Conservation (phyloP, 1,139 yeast species). For the Dujonia santamariae region DNA sequence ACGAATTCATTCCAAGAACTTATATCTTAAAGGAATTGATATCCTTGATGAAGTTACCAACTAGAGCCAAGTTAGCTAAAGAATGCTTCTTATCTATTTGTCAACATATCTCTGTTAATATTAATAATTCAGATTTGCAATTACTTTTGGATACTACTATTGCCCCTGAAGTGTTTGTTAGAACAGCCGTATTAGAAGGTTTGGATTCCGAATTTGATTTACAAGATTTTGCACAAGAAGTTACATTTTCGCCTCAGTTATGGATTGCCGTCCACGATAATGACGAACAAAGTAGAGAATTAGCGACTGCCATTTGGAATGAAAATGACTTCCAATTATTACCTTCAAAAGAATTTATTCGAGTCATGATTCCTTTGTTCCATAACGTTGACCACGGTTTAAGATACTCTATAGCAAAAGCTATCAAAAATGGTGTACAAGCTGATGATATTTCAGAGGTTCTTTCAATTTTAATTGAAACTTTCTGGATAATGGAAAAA, state of each 20-base stretch:
- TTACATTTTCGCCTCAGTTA: slow-evolving; percentile 61
- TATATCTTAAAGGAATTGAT: slow-evolving; percentile 61
- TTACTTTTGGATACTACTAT: slow-evolving; percentile 58
- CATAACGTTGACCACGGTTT: slow-evolving; percentile 58
- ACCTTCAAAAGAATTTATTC: slow-evolving; percentile 32
- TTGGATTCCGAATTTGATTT: slow-evolving; percentile 86
- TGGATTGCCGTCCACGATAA: slow-evolving; percentile 81
- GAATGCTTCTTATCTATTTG: slow-evolving; percentile 78
- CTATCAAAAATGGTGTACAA: slow-evolving; percentile 48
- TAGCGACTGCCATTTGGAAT: slow-evolving; percentile 82
- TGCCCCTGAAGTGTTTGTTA: slow-evolving; percentile 66
- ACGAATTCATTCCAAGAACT: slow-evolving; percentile 65
- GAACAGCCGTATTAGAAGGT: slow-evolving; percentile 76
- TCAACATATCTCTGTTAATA: slow-evolving; percentile 66
- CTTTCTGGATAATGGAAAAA: slow-evolving; percentile 57
- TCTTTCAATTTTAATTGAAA: slow-evolving; percentile 45
- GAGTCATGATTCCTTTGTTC: slow-evolving; percentile 47
- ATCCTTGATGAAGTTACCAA: slow-evolving; percentile 65
- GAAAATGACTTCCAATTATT: slow-evolving; percentile 60
- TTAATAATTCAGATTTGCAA: slow-evolving; percentile 53
- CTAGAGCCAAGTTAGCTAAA: slow-evolving; percentile 77
- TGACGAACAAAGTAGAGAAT: slow-evolving; percentile 56
- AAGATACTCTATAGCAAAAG: slow-evolving; percentile 62
- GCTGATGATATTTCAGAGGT: slow-evolving; percentile 19
- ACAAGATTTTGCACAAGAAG: slow-evolving; percentile 30